Conservation (phyloP, 2,329 filamentous ascomycete genomes). For the Alternaria triticina region DNA sequence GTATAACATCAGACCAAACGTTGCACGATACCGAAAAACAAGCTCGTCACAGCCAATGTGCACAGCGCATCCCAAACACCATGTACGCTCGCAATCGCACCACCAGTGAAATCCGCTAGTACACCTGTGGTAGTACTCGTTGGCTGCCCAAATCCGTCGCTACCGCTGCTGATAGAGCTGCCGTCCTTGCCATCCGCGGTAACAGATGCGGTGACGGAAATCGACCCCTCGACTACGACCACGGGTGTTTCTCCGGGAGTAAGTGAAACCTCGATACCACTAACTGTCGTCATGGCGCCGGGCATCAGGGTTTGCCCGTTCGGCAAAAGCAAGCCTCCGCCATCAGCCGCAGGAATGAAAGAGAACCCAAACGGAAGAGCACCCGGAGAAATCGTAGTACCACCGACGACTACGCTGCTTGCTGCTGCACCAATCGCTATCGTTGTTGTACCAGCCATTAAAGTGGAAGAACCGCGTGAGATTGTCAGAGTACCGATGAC, state of each 20-base stretch:
- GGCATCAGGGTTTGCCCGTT: slow-evolving; percentile 1
- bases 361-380: not conserved
- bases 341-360: not conserved
- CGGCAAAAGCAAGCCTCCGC: not conserved
- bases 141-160: not conserved
- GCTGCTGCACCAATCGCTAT: not conserved
- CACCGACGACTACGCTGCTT: not conserved
- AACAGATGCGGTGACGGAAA: not conserved
- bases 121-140: not conserved
- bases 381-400: not conserved
- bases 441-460: not conserved
- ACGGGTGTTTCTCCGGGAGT: not conserved
- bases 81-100: not conserved
- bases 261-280: not conserved
- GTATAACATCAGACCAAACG: not conserved
- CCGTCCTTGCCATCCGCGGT: not conserved
- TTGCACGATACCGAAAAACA: not conserved
- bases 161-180: not conserved
- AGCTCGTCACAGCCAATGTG: not conserved
- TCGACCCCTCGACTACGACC: not conserved
- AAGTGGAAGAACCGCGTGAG: not conserved
- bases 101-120: not conserved
- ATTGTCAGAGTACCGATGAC: not conserved
- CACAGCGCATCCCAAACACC: not conserved
- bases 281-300: not conserved